Conservation (phyloP, 1,139 yeast genomes). For the Debaryomyces sp. region DNA sequence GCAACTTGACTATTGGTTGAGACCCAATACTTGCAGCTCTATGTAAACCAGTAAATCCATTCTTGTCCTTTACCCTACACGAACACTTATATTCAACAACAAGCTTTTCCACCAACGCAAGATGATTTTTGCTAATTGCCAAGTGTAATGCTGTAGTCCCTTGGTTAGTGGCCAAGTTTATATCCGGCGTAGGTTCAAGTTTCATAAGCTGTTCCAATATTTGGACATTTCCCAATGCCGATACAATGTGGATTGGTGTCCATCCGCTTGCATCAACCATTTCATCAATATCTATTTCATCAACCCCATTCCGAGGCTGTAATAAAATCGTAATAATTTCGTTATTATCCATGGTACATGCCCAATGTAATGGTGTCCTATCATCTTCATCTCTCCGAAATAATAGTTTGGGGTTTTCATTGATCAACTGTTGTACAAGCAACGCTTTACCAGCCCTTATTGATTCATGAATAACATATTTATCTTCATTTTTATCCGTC, state of each 20-base stretch:
- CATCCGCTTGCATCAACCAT: constrained; percentile 76
- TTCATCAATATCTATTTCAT: constrained; percentile 64
- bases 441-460: constrained; percentile 57
- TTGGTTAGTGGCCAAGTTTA: constrained; percentile 54
- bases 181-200: constrained; percentile 34
- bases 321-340: constrained; percentile 57
- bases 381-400: constrained; percentile 66
- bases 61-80: constrained; percentile 65
- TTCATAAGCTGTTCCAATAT: constrained; percentile 46
- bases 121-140: constrained; percentile 71
- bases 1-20: constrained; percentile 50
- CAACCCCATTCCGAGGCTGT: constrained; percentile 29
- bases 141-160: constrained; percentile 80
- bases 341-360: constrained; percentile 63
- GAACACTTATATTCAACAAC: constrained; percentile 58
- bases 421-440: constrained; percentile 50
- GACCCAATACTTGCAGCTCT: constrained; percentile 86
- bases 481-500: constrained; percentile 10
- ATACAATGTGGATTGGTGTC: constrained; percentile 85
- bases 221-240: constrained; percentile 67
- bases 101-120: constrained; percentile 53
- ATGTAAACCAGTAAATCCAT: constrained; percentile 69
- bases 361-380: constrained; percentile 90
- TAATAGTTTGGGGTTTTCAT: constrained; percentile 50
- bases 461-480: constrained; percentile 55